Evolutionary conservation across 768 basidiomycete genomes (phyloP), one percentile per base, ranked within the genome.

Genomic region (Naganishia antarctica): DNA sequence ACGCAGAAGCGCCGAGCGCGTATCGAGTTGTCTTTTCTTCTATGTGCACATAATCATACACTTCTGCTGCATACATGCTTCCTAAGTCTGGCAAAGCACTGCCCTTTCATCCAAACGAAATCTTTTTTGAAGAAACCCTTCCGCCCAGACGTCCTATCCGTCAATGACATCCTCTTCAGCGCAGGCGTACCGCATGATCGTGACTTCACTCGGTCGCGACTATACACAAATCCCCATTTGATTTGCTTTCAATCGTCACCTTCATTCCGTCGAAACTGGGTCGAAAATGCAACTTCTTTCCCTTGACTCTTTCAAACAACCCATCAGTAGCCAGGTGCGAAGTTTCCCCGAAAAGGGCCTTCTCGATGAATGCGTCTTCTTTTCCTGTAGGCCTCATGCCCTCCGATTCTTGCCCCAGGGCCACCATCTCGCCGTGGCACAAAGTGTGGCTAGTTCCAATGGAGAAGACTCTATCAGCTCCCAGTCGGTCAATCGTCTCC

Each of bases 391-490:
- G 31, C 18, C 50, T 15, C 50, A 51, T 18, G 32, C 50, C 50
- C 34, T 51, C 18, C n/a, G 34, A 15, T 15, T 51, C 50, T 26
- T 51, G 29, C 3, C 50, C 50, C 32, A 51, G 15, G 8, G 50
- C 50, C 6, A 32, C 29, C 6, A 34, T 31, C 50, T 51, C 50
- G 21, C 50, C 50, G 15, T 51, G 23, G 32, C 50, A 51, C 21
- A 51, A 51, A 4, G 50, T 51, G n/a, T 51, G 50, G 31, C 34
- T 51, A 15, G 32, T 51, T 4, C 50, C 50, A 16, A 51, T 51
- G 29, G 50, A 31, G 50, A 51, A 51, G 12, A 34, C 32, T 18
- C 28, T 4, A n/a, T 32, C 31, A 18, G 50, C 50, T 51, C 34
- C 50, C 18, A 51, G 23, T 21, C 28, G 31, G 47, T 50, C 25